phyloP scores from a whole-genome alignment of 495 filamentous ascomycete genomes.

The Neurospora sp. region DNA sequence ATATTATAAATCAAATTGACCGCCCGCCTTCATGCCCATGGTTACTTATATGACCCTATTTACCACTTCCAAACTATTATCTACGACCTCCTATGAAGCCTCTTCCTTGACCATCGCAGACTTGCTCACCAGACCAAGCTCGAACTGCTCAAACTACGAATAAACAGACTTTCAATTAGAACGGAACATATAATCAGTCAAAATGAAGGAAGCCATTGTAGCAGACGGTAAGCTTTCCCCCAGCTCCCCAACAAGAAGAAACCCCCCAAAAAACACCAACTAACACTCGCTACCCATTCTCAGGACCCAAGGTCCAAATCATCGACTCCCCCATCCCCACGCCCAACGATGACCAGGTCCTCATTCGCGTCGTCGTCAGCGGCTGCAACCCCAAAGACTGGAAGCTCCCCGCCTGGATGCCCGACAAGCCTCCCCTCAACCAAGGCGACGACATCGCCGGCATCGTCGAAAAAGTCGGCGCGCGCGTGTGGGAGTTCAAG shows the following conservation, averaged over 20 bases:
- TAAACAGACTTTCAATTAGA: not conserved
- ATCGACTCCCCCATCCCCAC: slow-evolving; percentile 54
- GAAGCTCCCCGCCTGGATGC: slow-evolving; percentile 36
- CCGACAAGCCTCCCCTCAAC: slow-evolving; percentile 28
- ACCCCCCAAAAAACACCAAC: not conserved
- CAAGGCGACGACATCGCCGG: slow-evolving; percentile 67
- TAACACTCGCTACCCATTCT: not conserved
- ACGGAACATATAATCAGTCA: too few species aligned
- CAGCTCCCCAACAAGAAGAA: not conserved
- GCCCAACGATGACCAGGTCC: slow-evolving; percentile 50
- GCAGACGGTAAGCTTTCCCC: slow-evolving; percentile 21
- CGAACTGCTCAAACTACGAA: not conserved
- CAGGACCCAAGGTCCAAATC: slow-evolving; percentile 46
- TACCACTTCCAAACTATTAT: not conserved
- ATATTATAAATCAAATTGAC: not conserved
- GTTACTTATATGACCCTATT: not conserved
- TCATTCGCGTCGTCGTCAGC: slow-evolving; percentile 59
- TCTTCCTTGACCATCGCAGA: not conserved
- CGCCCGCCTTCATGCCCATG: not conserved
- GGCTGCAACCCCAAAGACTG: slow-evolving; percentile 78
- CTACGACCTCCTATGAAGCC: not conserved
- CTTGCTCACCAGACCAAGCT: not conserved
- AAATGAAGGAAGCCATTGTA: slow-evolving; percentile 62
- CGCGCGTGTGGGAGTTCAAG: slow-evolving; percentile 50
- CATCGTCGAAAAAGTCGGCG: slow-evolving; percentile 51